phyloP scores from a whole-genome alignment of 2,329 filamentous ascomycete species.

The Clonostachys rhizophaga region DNA sequence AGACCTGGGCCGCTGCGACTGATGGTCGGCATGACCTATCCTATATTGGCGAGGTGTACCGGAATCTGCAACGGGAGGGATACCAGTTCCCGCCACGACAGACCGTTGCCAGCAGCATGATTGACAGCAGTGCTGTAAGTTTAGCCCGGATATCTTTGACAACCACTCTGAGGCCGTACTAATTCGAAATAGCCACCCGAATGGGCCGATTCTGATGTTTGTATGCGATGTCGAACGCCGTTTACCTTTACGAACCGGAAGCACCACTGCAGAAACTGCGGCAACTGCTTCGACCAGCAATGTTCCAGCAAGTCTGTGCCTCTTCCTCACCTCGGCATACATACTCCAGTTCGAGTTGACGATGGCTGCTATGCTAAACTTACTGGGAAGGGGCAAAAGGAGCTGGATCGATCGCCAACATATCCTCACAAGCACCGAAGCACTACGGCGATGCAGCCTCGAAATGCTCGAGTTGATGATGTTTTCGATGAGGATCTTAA shows the following conservation, averaged over 20 bases:
- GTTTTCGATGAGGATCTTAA: conserved; percentile 94
- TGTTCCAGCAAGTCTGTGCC: conserved; percentile 88
- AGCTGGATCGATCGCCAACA: conserved; percentile 40
- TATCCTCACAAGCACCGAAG: conserved; percentile 60
- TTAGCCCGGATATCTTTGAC: neutral
- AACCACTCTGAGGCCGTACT: no score
- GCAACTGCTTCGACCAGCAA: conserved; percentile 93
- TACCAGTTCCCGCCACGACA: conserved; percentile 85
- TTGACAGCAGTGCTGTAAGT: conserved; percentile 90
- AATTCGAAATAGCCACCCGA: conserved; percentile 68
- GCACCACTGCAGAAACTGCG: conserved; percentile 96
- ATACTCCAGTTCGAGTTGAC: conserved; percentile 87
- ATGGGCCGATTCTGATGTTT: conserved; percentile 97
- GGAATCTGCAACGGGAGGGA: conserved; percentile 74
- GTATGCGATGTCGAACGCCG: conserved; percentile 91
- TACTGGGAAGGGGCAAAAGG: conserved; percentile 59
- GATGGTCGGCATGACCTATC: conserved; percentile 77
- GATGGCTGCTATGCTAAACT: conserved; percentile 92
- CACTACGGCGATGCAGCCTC: conserved; percentile 75
- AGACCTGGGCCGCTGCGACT: conserved; percentile 87
- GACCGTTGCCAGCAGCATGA: conserved; percentile 91
- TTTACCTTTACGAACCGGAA: conserved; percentile 99
- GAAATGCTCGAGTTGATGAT: conserved; percentile 82
- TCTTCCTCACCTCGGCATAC: conserved; percentile 87
- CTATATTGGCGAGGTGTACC: conserved; percentile 89